Evolutionary conservation across 768 basidiomycete species (phyloP), one percentile per base, ranked within the genome.

Genomic region (Scleroderma bovista): DNA sequence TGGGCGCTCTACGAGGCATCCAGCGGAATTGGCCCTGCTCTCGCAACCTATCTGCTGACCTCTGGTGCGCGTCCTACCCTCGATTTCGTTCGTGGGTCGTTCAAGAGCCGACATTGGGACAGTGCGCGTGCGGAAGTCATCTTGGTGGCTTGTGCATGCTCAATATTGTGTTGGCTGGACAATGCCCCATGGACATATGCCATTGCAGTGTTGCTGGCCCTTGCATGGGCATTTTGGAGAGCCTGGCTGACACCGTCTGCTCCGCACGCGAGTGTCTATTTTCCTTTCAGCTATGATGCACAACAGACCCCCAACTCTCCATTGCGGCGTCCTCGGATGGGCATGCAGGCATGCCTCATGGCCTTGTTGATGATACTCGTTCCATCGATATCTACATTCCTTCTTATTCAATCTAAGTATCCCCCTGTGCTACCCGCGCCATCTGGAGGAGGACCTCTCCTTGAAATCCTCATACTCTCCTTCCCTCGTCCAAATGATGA

Each of bases 381-480:
- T 33, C 20, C 60, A 10, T 33, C 19, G 4, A 22, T 63, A 2
- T 41, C 44, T 11, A 42, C 11, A 26, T 33, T 56, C 13, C 19
- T 57, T 9, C 33, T 42, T 3, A 15, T 24, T 7, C 29, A 47
- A 15, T 43, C 58, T 24, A 40, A 53, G 20, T 44, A 40, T 41
- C 32, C 46, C 22, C 8, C 20, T 19, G 3, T 41, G 47, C 33
- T 23, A 40, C 46, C 51, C 46, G 26, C 58, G 31, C 51, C 60
- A 48, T 51, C 48, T 24, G 33, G 53, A 56, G 33, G 53, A 56
- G 53, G 50, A 5, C 66, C 72, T 11, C 58, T 70, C 12, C 61
- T 75, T 6, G 69, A 75, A 38, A 69, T 74, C n/a, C 48, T 75
- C 32, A 49, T 74, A 13, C 61, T 75, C 2, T 69, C 72, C 3